Evolutionary conservation across 345 rosid species (phyloP), one percentile per base, ranked within the genome.

Genomic region (Boechera stricta): DNA sequence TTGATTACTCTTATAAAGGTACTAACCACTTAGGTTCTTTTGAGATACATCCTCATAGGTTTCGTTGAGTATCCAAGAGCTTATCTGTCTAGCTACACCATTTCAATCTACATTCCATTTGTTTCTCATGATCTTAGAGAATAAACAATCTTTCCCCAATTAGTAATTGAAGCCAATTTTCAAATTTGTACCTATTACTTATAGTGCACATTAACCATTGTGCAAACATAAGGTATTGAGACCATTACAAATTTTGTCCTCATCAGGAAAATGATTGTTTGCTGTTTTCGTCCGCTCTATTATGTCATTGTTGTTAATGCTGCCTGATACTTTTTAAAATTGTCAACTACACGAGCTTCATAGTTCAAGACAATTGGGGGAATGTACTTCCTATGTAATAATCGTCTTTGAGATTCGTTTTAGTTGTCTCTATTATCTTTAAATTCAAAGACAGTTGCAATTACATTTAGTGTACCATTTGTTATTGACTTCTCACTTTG

Each of bases 1-100:
- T 77, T 92, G 79, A 88, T 92, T 81, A 81, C 87, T 72, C 84
- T 92, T 59, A 84, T 92, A 57, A 92, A 94, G 98, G 98, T 90
- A 74, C 75, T 71, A 15, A 42, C 52, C 10, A n/a, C 45, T 42
- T 51, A 2, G 55, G 15, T 60, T 53, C 24, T 70, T 64, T 60
- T 52, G 35, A 42, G 47, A 51, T 76, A 51, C 55, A 2, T 51
- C 62, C 73, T 67, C 62, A 26, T 48, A 10, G 33, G 51, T 65
- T 28, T 62, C 32, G 16, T 57, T 44, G 33, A 42, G 42, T 70
- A 56, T 70, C 5, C 32, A 12, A 45, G 51, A 45, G 35, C 52
- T 35, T 24, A 47, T 67, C 33, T 67, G 42, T 21, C 13, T 64
- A 44, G 71, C 13, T 67, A 67, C 33, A 33, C 33, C 45, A 51